Base-by-base conservation (phyloP, 2,329 filamentous ascomycete species). In the Botrytis squamosa region DNA sequence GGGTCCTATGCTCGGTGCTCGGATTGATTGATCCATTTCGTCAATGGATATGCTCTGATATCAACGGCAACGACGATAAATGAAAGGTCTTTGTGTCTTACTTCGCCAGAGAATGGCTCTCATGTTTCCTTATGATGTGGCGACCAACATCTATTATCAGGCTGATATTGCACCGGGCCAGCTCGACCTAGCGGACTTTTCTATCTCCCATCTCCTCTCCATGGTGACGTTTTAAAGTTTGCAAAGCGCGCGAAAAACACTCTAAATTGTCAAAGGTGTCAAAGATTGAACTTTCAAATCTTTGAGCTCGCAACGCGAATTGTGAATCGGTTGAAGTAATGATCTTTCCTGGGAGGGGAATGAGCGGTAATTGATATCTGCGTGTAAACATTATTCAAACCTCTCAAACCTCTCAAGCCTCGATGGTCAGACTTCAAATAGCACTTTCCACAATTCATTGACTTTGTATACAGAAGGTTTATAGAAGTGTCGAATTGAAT, bases 41-140 rank as follows among this genome's bases (percentile, higher is more conserved):
- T 8, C 14, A 29, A 29, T 8, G 52, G 14, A 33, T 9, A 29
- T 57, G 14, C n/a, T 33, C 4, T 57, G n/a, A 29, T 29, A 57
- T 29, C 52, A 29, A 29, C n/a, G 49, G 49, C n/a, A 65, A 33
- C 63, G 42, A 25, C 40, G 42, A 46, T 10, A 65, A 44, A 44
- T 7, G 62, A 38, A 68, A 68, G 59, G 80, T 81, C 80, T 83
- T 82, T 77, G 80, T 83, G 82, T 81, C 81, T 83, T 79, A 83
- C 81, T 83, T 83, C 82, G 81, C 80, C 81, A 83, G 81, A 83
- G 82, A 82, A 82, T 83, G 81, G 81, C 82, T 83, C 82, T 83
- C 81, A 83, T 82, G 12, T 64, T 74, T 55, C 22, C 20, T 36
- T 64, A 33, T 71, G 33, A 64, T 36, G 25, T 29, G 20, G 44